Evolutionary conservation across 2,329 filamentous ascomycete species (phyloP).

Genomic region (Chaetomium olivaceum): DNA sequence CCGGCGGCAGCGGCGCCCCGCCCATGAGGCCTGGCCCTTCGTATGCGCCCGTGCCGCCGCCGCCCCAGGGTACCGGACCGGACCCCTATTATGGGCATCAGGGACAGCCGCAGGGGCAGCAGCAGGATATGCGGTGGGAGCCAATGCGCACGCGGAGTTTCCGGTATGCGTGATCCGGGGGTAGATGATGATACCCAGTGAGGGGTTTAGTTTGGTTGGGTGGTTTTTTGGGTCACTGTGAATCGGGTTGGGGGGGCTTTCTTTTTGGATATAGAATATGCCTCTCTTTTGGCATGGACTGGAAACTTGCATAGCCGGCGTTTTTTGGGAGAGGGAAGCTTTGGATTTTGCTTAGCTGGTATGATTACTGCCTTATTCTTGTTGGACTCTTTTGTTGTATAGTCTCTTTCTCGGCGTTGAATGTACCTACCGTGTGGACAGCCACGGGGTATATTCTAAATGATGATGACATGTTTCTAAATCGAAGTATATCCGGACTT

Average conservation of each 20-base stretch:
- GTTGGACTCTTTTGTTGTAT: not conserved
- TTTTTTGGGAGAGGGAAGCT: not conserved
- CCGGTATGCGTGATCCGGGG: conserved; percentile 28
- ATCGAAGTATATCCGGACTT: not conserved
- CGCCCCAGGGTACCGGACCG: not conserved
- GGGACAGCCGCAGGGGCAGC: not conserved
- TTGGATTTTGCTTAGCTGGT: not conserved
- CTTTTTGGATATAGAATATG: conserved; percentile 4
- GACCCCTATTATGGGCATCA: not conserved
- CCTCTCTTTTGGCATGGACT: not conserved
- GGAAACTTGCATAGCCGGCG: not conserved
- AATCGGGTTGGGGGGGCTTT: not conserved
- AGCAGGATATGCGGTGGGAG: conserved; percentile 23
- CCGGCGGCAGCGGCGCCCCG: not conserved
- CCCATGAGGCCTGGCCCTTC: conserved; percentile 18
- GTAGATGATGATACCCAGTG: not conserved
- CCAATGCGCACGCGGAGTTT: conserved; percentile 29
- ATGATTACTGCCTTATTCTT: not conserved
- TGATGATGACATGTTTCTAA: not conserved
- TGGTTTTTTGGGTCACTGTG: not conserved
- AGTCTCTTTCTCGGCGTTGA: not conserved
- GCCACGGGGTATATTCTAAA: not conserved
- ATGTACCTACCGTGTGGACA: not conserved
- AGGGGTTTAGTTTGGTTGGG: not conserved
- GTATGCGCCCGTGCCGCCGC: conserved; percentile 21